Conservation (phyloP, 1,139 yeast genomes). For the Blastobotrys arbuscula region DNA sequence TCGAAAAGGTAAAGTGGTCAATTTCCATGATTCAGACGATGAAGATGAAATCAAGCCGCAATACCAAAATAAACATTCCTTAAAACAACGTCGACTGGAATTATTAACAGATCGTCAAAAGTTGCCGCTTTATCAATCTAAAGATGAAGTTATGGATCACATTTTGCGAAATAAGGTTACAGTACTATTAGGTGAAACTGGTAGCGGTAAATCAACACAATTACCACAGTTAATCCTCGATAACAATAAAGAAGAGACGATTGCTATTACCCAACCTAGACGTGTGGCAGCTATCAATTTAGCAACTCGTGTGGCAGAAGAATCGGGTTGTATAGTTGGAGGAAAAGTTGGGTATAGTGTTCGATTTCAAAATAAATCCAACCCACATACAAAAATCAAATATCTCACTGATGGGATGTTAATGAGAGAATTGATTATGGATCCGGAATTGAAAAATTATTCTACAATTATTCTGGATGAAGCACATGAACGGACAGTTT, state of each 20-base stretch:
- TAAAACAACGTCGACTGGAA: slow-evolving; percentile 7
- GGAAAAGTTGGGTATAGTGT: slow-evolving; percentile 88
- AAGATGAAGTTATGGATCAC: slow-evolving; percentile 54
- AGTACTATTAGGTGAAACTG: slow-evolving; percentile 91
- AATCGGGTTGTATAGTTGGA: slow-evolving; percentile 66
- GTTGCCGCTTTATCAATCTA: slow-evolving; percentile 74
- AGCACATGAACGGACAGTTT: slow-evolving; percentile 93
- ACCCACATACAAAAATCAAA: slow-evolving; percentile 58
- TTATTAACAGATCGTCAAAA: slow-evolving; percentile 40
- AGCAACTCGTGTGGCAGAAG: slow-evolving; percentile 90
- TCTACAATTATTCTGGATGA: slow-evolving; percentile 85
- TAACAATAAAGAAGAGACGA: slow-evolving; percentile 42
- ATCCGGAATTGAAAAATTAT: slow-evolving; percentile 57
- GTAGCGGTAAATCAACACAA: slow-evolving; percentile 96
- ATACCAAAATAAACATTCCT: slow-evolving; percentile 10
- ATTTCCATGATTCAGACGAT: slow-evolving; percentile 32
- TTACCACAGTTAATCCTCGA: slow-evolving; percentile 68
- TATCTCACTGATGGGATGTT: slow-evolving; percentile 98
- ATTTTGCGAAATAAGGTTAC: slow-evolving; percentile 58
- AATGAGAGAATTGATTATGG: slow-evolving; percentile 81
- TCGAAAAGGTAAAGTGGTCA: slow-evolving; percentile 15
- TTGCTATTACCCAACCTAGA: slow-evolving; percentile 96
- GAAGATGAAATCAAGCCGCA: slow-evolving; percentile 30
- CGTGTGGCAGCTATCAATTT: slow-evolving; percentile 95
- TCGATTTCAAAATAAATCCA: slow-evolving; percentile 61